Conservation (phyloP, 2,329 filamentous ascomycete genomes). For the Ustilaginoidea virens region DNA sequence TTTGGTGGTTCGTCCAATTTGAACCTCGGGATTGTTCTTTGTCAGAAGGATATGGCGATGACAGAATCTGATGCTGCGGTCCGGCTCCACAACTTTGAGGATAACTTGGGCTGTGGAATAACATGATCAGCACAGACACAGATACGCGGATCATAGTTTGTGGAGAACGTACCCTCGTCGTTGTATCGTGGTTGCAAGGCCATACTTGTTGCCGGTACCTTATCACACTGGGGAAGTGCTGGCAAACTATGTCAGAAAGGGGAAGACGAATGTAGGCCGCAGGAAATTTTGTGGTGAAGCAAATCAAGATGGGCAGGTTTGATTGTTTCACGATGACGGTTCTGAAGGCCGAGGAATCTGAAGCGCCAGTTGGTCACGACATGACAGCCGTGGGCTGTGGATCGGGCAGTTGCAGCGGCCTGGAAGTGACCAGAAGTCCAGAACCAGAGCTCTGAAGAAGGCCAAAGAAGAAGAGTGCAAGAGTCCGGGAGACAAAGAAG, state of each 20-base stretch:
- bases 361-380: too few relatives aligned
- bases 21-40: constrained; percentile 12
- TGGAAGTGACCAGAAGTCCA: too few relatives aligned
- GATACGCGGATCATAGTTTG: not conserved
- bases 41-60: constrained; percentile 17
- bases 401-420: too few relatives aligned
- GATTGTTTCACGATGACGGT: not conserved
- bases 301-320: not conserved
- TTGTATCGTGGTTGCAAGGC: constrained; percentile 1
- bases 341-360: too few relatives aligned
- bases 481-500: too few relatives aligned
- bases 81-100: constrained; percentile 11
- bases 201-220: constrained; percentile 1
- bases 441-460: not conserved
- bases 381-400: too few relatives aligned
- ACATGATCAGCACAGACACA: not conserved
- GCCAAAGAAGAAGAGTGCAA: not conserved
- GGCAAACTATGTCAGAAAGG: too few relatives aligned
- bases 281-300: too few relatives aligned
- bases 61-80: constrained; percentile 9
- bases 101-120: constrained; percentile 14
- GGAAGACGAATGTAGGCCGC: too few relatives aligned
- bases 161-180: constrained; percentile 5
- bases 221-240: too few relatives aligned
- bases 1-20: constrained; percentile 31